A percentile compares a stretch with the other conserved stretches of the same genome.
Evolutionary conservation across 2,329 filamentous ascomycete genomes (phyloP).

Genomic region (Cladobotryum protrusum): DNA sequence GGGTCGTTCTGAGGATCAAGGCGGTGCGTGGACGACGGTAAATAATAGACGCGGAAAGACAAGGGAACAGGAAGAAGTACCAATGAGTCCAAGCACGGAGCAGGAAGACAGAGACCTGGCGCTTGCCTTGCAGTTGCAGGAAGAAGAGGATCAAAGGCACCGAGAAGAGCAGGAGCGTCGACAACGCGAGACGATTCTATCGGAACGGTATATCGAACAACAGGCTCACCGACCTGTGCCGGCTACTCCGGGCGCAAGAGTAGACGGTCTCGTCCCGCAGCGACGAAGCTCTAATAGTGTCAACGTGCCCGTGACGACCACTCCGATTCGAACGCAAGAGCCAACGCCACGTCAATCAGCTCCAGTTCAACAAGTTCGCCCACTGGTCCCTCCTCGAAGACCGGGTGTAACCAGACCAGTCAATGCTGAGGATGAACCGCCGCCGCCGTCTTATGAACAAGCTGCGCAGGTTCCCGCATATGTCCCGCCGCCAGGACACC

Average conservation of each 20-base stretch:
- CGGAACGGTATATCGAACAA: slow-evolving; percentile 64
- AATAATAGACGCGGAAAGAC: slow-evolving; percentile 29
- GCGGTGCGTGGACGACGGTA: slow-evolving; percentile 51
- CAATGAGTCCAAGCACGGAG: slow-evolving; percentile 42
- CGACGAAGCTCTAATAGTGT: slow-evolving; percentile 20
- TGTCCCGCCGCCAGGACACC: slow-evolving; percentile 46
- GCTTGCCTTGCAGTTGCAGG: slow-evolving; percentile 84
- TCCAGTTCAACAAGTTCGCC: slow-evolving; percentile 35
- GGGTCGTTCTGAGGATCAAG: slow-evolving; percentile 15
- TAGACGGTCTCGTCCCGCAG: slow-evolving; percentile 10
- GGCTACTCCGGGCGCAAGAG: slow-evolving; percentile 16
- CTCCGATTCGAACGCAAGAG: neutral
- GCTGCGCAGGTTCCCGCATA: slow-evolving; percentile 47
- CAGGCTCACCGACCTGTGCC: slow-evolving; percentile 39
- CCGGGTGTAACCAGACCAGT: slow-evolving; percentile 30
- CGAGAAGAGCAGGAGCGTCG: slow-evolving; percentile 58
- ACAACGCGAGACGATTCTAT: slow-evolving; percentile 59
- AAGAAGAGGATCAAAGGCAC: slow-evolving; percentile 81
- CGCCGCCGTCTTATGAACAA: slow-evolving; percentile 54
- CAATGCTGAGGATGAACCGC: slow-evolving; percentile 44
- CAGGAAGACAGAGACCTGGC: slow-evolving; percentile 85
- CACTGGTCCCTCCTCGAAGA: slow-evolving; percentile 32
- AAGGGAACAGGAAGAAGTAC: slow-evolving; percentile 18
- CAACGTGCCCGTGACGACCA: slow-evolving; percentile 4
- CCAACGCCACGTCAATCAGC: slow-evolving; percentile 5